Percentiles rank a stretch among this genome's conserved stretches.
These are phyloP conservation scores for Brasilioporus rufonigricans DNA, from an alignment of 768 basidiomycete species.

Conservation along the genomic window DNA sequence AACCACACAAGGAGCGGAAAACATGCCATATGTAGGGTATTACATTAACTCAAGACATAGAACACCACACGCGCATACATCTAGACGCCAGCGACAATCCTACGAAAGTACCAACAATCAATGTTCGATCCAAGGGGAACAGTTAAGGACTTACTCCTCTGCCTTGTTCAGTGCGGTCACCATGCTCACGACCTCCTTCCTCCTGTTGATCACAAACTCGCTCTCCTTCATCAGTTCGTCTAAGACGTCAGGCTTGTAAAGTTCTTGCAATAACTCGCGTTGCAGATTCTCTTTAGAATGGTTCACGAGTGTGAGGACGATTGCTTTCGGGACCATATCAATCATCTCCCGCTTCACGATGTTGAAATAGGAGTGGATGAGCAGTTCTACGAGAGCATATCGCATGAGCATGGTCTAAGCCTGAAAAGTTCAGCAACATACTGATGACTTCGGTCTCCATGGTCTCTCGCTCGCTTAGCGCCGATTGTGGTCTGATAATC, in stretches of 20 bases:
- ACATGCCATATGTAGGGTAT: slow-evolving; percentile 29
- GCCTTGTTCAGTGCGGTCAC: slow-evolving; percentile 94
- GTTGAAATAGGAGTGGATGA: slow-evolving; percentile 97
- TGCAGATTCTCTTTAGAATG: slow-evolving; percentile 95
- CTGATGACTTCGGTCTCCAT: slow-evolving; percentile 99
- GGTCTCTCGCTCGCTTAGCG: slow-evolving; percentile 89
- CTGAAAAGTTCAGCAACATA: slow-evolving; percentile 41
- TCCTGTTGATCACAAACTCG: slow-evolving; percentile 81
- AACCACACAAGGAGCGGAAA: slow-evolving; percentile 15
- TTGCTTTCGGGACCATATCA: slow-evolving; percentile 98
- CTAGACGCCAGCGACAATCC: slow-evolving; percentile 66
- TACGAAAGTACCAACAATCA: slow-evolving; percentile 23
- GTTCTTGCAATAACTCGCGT: slow-evolving; percentile 88
- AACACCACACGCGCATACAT: slow-evolving; percentile 5
- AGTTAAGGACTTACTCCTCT: slow-evolving; percentile 80
- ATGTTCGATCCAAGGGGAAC: neutral
- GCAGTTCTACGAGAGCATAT: slow-evolving; percentile 58
- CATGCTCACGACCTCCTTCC: slow-evolving; percentile 95
- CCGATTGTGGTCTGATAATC: slow-evolving; percentile 85
- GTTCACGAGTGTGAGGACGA: slow-evolving; percentile 86
- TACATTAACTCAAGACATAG: slow-evolving; percentile 20
- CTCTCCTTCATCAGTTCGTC: slow-evolving; percentile 95
- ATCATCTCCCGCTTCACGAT: slow-evolving; percentile 99
- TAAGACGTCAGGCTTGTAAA: slow-evolving; percentile 96
- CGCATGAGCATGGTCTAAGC: neutral